A percentile compares a stretch with the other conserved stretches of the same genome.
Evolutionary conservation across 371 early-diverging fungal species (phyloP).

Genomic region (Parasitella parasitica): DNA sequence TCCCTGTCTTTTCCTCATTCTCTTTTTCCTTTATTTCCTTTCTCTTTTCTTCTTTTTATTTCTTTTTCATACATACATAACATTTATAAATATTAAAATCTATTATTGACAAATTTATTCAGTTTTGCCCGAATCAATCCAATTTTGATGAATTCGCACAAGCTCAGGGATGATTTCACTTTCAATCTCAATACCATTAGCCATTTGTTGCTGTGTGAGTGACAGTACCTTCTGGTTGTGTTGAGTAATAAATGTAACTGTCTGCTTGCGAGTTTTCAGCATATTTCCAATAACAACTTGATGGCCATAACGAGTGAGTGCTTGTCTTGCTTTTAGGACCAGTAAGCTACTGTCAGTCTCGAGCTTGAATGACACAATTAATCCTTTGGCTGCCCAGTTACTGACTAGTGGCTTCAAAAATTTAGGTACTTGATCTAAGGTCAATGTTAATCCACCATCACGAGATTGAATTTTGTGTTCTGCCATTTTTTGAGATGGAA

Average conservation of each 20-base stretch:
- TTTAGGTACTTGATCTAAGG: conserved; percentile 96
- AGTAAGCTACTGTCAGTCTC: conserved; percentile 90
- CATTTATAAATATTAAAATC: neutral
- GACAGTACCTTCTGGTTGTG: conserved; percentile 59
- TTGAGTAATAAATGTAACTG: conserved; percentile 75
- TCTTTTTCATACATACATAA: neutral
- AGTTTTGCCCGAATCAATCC: conserved; percentile 48
- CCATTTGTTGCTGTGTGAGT: conserved; percentile 63
- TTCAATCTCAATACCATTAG: conserved; percentile 83
- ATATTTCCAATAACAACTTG: conserved; percentile 97
- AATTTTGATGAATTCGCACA: conserved; percentile 64
- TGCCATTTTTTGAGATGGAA: conserved; percentile 85
- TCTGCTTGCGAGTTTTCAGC: conserved; percentile 81
- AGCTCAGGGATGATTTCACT: conserved; percentile 78
- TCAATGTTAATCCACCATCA: conserved; percentile 79
- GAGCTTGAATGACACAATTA: conserved; percentile 96
- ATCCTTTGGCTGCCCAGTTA: conserved; percentile 85
- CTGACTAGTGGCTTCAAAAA: conserved; percentile 90
- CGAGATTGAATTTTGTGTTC: conserved; percentile 97
- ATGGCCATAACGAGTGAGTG: conserved; percentile 90
- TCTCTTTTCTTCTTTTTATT: neutral
- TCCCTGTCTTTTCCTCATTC: neutral
- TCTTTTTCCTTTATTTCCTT: neutral
- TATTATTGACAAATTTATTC: conserved; percentile 1
- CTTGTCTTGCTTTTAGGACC: conserved; percentile 77